Percentiles rank a stretch among this genome's conserved stretches.
Conservation (phyloP, 768 basidiomycete genomes). For the Amanita subjunquillea region DNA sequence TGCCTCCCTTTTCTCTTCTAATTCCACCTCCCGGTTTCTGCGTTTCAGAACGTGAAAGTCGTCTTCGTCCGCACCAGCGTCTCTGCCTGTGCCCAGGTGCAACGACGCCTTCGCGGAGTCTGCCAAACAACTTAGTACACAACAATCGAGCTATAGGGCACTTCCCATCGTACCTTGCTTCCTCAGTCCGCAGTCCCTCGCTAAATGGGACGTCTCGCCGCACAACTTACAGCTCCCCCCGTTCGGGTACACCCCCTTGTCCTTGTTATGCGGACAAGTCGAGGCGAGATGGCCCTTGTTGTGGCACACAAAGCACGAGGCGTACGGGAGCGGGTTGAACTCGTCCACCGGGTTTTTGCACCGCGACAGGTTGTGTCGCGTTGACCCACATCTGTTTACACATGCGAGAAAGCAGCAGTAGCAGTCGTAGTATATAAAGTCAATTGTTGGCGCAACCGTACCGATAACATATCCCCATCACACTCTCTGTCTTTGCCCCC, state of each 20-base stretch:
- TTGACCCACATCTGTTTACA: conserved; percentile 64
- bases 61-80: conserved; percentile 85
- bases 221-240: conserved; percentile 90
- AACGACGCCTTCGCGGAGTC: conserved; percentile 26
- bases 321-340: conserved; percentile 68
- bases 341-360: conserved; percentile 62
- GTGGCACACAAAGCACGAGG: conserved; percentile 87
- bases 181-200: conserved; percentile 68
- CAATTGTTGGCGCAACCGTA: conserved; percentile 16
- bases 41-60: conserved; percentile 83
- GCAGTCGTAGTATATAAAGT: no score
- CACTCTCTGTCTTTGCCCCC: conserved; percentile 8
- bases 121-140: conserved; percentile 10
- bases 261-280: conserved; percentile 69
- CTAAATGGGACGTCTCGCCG: conserved; percentile 75
- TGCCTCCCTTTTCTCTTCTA: conserved; percentile 38
- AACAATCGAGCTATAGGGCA: not conserved
- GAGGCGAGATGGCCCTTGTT: conserved; percentile 80
- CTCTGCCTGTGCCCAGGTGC: conserved; percentile 35
- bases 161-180: conserved; percentile 34
- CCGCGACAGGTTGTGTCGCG: conserved; percentile 63
- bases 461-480: conserved; percentile 67
- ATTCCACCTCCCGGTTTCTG: conserved; percentile 46
- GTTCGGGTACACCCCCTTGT: conserved; percentile 80
- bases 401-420: no score